phyloP scores from a whole-genome alignment of 108 stramenopile genomes.

The Cyclostephanos invisitatus region DNA sequence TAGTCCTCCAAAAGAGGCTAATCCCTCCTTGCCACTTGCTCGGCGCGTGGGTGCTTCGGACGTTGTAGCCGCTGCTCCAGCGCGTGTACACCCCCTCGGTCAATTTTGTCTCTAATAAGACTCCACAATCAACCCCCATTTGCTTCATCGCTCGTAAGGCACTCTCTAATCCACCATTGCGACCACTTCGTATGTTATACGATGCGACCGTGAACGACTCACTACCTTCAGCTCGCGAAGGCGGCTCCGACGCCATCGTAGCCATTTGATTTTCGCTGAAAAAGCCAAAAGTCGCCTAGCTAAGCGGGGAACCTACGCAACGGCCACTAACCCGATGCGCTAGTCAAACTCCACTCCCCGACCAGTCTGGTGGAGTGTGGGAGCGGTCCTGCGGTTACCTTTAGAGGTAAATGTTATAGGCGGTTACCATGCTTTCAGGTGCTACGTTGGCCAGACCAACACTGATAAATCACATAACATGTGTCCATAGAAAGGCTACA shows the following conservation, averaged over 20 bases:
- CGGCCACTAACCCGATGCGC: neutral
- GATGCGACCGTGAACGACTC: neutral
- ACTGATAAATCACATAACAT: no score
- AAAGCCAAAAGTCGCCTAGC: neutral
- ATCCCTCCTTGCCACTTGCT: constrained; percentile 16
- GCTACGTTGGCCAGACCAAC: no score
- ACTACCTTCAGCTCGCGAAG: neutral
- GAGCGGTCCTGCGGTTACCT: constrained; percentile 1
- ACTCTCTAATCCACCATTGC: constrained; percentile 10
- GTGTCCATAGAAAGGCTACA: no score
- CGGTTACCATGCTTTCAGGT: no score
- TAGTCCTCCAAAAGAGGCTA: constrained; percentile 3
- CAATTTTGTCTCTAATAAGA: constrained; percentile 12
- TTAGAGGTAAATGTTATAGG: constrained; percentile 2
- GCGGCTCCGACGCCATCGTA: neutral
- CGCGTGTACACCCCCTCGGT: constrained; percentile 2
- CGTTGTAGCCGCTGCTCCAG: neutral
- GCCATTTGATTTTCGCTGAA: neutral
- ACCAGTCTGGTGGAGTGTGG: neutral
- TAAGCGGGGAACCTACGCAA: neutral
- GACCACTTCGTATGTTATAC: constrained; percentile 6
- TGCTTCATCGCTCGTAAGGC: constrained; percentile 2
- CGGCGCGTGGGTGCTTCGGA: neutral
- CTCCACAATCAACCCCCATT: constrained; percentile 5
- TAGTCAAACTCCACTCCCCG: neutral